Percentiles rank a stretch among this genome's conserved stretches.
Evolutionary conservation across 108 stramenopile species (phyloP).

Genomic region (Ochromonas danica): DNA sequence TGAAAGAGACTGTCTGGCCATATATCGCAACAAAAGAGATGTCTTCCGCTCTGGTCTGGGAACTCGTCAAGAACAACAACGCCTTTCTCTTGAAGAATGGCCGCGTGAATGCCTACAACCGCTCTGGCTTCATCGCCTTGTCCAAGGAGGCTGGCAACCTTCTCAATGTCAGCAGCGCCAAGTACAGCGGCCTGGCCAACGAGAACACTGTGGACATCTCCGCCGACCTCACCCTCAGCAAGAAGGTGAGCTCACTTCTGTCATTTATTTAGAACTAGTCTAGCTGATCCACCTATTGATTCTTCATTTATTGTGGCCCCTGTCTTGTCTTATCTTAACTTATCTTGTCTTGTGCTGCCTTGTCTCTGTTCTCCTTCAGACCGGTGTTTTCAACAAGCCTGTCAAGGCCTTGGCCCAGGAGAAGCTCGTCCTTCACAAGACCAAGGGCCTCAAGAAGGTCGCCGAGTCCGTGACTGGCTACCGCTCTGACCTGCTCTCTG

Average conservation of each 20-base stretch:
- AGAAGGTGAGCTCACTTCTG: no score
- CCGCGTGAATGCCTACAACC: constrained; percentile 60
- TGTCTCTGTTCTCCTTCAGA: no score
- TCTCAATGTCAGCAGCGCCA: constrained; percentile 74
- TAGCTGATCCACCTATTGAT: no score
- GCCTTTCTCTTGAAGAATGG: constrained; percentile 83
- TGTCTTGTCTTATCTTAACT: no score
- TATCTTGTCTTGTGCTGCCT: no score
- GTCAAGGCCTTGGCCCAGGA: background rate
- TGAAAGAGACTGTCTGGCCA: no score
- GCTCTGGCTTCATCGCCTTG: constrained; percentile 59
- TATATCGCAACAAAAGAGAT: no score
- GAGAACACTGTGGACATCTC: background rate
- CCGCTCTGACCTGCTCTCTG: background rate
- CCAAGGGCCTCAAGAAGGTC: background rate
- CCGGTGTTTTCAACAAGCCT: no score
- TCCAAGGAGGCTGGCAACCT: constrained; percentile 82
- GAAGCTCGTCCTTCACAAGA: background rate
- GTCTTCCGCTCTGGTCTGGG: constrained; percentile 72
- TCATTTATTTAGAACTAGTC: no score
- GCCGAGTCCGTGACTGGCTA: background rate
- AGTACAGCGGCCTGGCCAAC: constrained; percentile 81
- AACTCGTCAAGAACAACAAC: constrained; percentile 75
- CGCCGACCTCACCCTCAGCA: background rate
- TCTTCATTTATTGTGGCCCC: no score